Evolutionary conservation across 2,329 filamentous ascomycete species (phyloP).

Genomic region (Calonectria leucothoes): DNA sequence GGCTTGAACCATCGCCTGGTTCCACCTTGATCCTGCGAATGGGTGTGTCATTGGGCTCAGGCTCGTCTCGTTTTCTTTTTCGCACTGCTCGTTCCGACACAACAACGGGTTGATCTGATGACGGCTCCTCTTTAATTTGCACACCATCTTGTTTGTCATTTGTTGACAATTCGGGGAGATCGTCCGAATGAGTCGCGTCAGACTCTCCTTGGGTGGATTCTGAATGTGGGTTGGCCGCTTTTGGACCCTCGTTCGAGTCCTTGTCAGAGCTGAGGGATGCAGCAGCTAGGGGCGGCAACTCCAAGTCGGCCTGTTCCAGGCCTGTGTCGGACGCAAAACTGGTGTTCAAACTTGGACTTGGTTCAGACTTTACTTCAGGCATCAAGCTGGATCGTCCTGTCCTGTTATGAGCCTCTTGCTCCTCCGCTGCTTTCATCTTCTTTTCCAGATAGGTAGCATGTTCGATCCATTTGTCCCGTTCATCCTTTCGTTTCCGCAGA

Average conservation of each 20-base stretch:
- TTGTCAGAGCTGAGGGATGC: constrained; percentile 29
- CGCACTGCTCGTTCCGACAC: constrained; percentile 62
- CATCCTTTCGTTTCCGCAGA: constrained; percentile 53
- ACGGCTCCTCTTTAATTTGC: constrained; percentile 62
- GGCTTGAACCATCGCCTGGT: constrained; percentile 42
- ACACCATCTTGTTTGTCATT: constrained; percentile 17
- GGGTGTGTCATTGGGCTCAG: constrained; percentile 35
- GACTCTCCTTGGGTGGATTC: constrained; percentile 46
- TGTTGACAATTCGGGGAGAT: constrained; percentile 36
- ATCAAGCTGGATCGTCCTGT: constrained; percentile 21
- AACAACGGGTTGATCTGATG: constrained; percentile 64
- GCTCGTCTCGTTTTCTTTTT: constrained; percentile 56
- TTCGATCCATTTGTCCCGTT: constrained; percentile 58
- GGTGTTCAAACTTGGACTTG: constrained; percentile 28
- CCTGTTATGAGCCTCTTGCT: constrained; percentile 46
- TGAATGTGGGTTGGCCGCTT: constrained; percentile 29
- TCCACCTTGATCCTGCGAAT: constrained; percentile 58
- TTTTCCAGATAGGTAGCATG: constrained; percentile 57
- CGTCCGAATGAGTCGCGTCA: constrained; percentile 36
- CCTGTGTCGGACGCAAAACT: constrained; percentile 38
- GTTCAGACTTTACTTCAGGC: constrained; percentile 17
- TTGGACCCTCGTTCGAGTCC: background rate
- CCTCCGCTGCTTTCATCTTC: constrained; percentile 57
- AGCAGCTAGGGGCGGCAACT: constrained; percentile 41
- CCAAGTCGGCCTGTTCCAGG: constrained; percentile 41